A percentile compares a stretch with the other conserved stretches of the same genome.
These are phyloP conservation scores for Xerocomus spinulosus DNA, from an alignment of 768 basidiomycete species.

Conservation along the genomic window DNA sequence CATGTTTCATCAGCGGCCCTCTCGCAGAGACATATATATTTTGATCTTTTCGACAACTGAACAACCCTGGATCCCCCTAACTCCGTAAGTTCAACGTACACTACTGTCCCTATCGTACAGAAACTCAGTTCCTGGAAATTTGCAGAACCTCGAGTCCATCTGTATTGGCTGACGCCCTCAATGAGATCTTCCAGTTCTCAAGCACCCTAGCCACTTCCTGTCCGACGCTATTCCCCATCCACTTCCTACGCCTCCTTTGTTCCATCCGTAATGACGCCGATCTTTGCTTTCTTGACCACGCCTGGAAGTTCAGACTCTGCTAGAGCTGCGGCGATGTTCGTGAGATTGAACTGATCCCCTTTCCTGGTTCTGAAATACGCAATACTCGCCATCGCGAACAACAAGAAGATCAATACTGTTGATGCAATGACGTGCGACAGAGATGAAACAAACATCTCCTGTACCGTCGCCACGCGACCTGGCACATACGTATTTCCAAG, in stretches of 20 bases:
- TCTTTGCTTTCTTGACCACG: slow-evolving; percentile 3
- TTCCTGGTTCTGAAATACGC: slow-evolving; percentile 8
- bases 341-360: slow-evolving; percentile 12
- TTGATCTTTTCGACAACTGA: too few relatives aligned
- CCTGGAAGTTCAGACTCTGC: slow-evolving; percentile 7
- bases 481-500: slow-evolving; percentile 14
- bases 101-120: background rate
- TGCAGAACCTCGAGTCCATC: slow-evolving; percentile 6
- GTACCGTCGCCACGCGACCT: slow-evolving; percentile 9
- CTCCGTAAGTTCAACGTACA: too few relatives aligned
- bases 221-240: slow-evolving; percentile 2
- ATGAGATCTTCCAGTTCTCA: slow-evolving; percentile 5
- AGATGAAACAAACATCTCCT: slow-evolving; percentile 12
- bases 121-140: background rate
- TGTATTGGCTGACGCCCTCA: background rate
- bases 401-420: background rate
- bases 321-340: slow-evolving; percentile 9
- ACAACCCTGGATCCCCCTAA: too few relatives aligned
- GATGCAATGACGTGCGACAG: slow-evolving; percentile 11
- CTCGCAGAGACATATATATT: too few relatives aligned
- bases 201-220: slow-evolving; percentile 3
- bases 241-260: background rate
- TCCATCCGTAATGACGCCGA: background rate
- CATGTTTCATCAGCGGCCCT: too few relatives aligned
- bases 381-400: slow-evolving; percentile 3